Conservation (phyloP, 1,284 basidiomycete species). For the Pholiota adiposa region DNA sequence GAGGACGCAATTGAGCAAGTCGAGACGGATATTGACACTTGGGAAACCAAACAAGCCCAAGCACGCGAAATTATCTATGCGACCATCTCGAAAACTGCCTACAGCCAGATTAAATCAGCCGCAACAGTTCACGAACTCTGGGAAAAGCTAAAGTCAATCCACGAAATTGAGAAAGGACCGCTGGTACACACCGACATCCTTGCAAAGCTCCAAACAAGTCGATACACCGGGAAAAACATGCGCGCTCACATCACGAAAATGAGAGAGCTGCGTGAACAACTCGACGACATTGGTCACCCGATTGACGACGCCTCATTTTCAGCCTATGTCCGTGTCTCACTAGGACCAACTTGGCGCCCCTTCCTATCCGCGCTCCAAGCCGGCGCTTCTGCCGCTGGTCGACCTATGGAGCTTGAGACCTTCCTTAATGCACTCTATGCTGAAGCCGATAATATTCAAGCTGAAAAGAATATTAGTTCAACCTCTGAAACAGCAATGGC, state of each 20-base stretch:
- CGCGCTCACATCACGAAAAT: conserved; percentile 25
- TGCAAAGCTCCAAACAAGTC: conserved; percentile 22
- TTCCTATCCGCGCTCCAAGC: conserved; percentile 23
- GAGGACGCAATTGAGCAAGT: conserved; percentile 27
- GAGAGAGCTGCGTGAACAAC: conserved; percentile 22
- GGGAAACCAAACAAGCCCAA: conserved; percentile 24
- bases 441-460: conserved; percentile 13
- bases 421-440: conserved; percentile 8
- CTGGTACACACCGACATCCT: conserved; percentile 24
- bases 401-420: background rate
- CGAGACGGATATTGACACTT: conserved; percentile 25
- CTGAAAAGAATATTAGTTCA: conserved; percentile 11
- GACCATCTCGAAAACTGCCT: conserved; percentile 22
- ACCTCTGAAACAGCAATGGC: background rate
- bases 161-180: conserved; percentile 23
- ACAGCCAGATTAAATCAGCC: conserved; percentile 24
- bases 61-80: conserved; percentile 29
- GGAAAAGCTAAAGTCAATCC: conserved; percentile 22
- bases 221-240: conserved; percentile 25
- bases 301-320: conserved; percentile 21
- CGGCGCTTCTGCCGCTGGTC: conserved; percentile 11
- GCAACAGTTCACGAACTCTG: conserved; percentile 20
- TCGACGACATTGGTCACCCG: conserved; percentile 25
- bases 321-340: conserved; percentile 26
- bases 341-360: conserved; percentile 17